Evolutionary conservation across 257 asterid genomes (phyloP), one percentile per base, ranked within the genome.

Genomic region (Lantana camara): DNA sequence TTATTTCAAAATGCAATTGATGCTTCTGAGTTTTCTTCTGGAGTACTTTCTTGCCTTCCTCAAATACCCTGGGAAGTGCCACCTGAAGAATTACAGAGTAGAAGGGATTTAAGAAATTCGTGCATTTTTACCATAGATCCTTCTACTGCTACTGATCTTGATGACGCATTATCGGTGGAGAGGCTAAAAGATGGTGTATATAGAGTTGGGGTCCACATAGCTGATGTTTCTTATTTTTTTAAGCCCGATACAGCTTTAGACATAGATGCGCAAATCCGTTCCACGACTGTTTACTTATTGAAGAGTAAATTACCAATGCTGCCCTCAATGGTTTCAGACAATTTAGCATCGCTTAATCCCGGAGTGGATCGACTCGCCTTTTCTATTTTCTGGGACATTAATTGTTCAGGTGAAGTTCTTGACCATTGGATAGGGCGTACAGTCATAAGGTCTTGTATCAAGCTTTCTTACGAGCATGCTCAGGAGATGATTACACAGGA

Each of bases 401-500:
- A 79, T 83, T 48, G 76, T 42, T 56, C 67, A 15, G 98, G 98
- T 50, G 91, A 77, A 81, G 78, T 87, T 67, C 69, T 85, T 17
- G 83, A 82, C 58, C 96, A 78, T 57, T 89, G 97, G 98, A 82
- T 89, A 1, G 90, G 93, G 21, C 96, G 95, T 30, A 89, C 96
- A 27, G 34, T 89, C 27, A 80, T 92, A 51, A 69, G 35, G 46
- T 87, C 98, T 23, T 92, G 97, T 70, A 75, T 86, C 81, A 89
- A 89, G 82, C 97, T 92, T 71, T 89, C 98, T 4, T 87, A 92
- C 16, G 97, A 84, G 71, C 91, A 85, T 65, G 96, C 98, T 60
- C 88, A 92, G 78, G 76, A 69, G 48, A 85, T 89, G 38, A 82
- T 92, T 47, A 81, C n/a, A n/a, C 74, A 67, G 34, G 65, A 60